phyloP scores from a whole-genome alignment of 1,284 basidiomycete species.

The Vanrija sp. region DNA sequence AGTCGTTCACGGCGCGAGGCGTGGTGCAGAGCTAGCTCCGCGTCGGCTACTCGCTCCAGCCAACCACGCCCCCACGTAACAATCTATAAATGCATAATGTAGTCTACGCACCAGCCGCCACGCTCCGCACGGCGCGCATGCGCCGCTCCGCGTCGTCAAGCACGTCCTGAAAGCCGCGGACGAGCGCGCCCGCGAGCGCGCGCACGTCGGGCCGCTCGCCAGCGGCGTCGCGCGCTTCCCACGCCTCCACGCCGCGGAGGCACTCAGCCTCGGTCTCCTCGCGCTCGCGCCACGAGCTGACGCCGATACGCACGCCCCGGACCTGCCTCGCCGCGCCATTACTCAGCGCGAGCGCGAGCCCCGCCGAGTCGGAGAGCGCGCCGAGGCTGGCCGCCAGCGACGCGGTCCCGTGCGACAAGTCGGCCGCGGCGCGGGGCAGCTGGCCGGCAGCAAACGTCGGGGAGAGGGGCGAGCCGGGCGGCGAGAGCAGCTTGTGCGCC shows the following conservation, averaged over 20 bases:
- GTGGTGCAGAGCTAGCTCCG: no score
- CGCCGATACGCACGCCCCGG: constrained; percentile 7
- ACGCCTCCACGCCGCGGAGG: constrained; percentile 6
- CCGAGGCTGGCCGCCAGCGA: background rate
- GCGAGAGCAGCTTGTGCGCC: background rate
- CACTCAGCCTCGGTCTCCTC: constrained; percentile 11
- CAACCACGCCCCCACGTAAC: no score
- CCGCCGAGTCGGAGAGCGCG: background rate
- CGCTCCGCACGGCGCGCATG: background rate
- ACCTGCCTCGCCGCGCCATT: background rate
- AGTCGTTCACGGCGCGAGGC: constrained; percentile 51
- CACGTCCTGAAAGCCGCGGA: constrained; percentile 12
- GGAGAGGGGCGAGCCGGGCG: background rate
- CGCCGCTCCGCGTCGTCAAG: constrained; percentile 5
- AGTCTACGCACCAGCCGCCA: no score
- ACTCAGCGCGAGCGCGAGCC: constrained; percentile 1
- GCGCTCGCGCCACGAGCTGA: constrained; percentile 3
- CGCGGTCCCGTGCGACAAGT: background rate
- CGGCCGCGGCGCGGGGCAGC: background rate
- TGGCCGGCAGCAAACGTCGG: background rate
- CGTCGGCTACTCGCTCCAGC: no score
- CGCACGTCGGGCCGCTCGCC: constrained; percentile 1
- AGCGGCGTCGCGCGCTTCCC: constrained; percentile 3
- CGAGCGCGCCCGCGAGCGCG: background rate
- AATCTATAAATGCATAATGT: no score